Conservation (phyloP, 208 protist genomes). For the Zelonia costaricensis region DNA sequence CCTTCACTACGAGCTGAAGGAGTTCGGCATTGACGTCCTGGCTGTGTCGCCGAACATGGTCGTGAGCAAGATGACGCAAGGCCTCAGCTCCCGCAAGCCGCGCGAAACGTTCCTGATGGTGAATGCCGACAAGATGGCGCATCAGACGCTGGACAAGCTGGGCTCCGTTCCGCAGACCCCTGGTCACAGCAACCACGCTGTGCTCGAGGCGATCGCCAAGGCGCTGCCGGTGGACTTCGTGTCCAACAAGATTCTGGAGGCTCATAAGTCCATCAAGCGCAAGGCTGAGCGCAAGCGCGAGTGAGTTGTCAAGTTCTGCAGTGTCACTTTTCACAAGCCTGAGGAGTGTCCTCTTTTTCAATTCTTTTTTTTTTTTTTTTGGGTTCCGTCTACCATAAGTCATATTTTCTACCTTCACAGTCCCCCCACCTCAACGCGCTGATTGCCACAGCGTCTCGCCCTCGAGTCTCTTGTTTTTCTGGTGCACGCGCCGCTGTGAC, state of each 20-base stretch:
- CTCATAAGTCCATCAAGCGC: conserved; percentile 49
- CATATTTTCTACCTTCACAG: neutral
- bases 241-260: conserved; percentile 32
- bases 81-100: conserved; percentile 56
- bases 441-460: neutral
- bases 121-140: conserved; percentile 63
- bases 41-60: conserved; percentile 79
- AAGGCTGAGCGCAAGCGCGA: conserved; percentile 34
- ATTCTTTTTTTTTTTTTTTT: neutral
- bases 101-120: conserved; percentile 75
- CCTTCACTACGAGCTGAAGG: conserved; percentile 68
- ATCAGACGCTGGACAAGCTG: conserved; percentile 72
- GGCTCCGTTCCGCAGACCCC: conserved; percentile 42
- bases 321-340: conserved; percentile 2
- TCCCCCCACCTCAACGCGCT: no score
- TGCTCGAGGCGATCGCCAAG: conserved; percentile 38
- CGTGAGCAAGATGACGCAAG: conserved; percentile 81
- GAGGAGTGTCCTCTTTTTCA: neutral
- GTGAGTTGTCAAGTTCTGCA: neutral
- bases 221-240: conserved; percentile 37
- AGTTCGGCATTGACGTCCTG: conserved; percentile 70
- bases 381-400: neutral
- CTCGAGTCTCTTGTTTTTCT: no score
- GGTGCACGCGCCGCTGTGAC: no score
- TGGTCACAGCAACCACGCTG: conserved; percentile 67